Evolutionary conservation across 2,329 filamentous ascomycete genomes (phyloP).

Genomic region (Metarhizium rileyi): DNA sequence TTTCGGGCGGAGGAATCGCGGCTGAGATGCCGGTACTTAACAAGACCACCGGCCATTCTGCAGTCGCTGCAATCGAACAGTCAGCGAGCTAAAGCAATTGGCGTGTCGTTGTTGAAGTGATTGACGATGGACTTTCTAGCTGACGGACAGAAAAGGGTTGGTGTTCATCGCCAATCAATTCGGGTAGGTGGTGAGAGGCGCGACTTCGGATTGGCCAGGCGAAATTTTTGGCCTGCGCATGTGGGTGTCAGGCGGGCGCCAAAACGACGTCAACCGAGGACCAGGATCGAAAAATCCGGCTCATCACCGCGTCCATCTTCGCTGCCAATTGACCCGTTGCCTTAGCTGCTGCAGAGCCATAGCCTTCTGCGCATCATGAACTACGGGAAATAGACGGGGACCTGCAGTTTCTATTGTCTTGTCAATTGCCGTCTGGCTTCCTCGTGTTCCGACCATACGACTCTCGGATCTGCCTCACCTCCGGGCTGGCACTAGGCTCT

Average conservation of each 20-base stretch:
- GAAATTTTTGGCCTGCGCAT: constrained; percentile 20
- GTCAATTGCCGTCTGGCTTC: constrained; percentile 3
- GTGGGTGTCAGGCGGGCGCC: neutral
- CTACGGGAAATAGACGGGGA: constrained; percentile 14
- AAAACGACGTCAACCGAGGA: constrained; percentile 13
- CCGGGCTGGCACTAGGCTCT: constrained; percentile 3
- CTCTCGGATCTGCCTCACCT: constrained; percentile 19
- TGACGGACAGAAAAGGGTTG: neutral
- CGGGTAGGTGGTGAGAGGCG: constrained; percentile 5
- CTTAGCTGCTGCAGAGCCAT: constrained; percentile 11
- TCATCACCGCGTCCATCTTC: neutral
- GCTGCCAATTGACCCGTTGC: constrained; percentile 6
- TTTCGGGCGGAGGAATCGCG: constrained; percentile 80
- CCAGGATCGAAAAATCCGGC: neutral
- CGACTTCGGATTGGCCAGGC: neutral
- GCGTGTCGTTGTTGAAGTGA: neutral
- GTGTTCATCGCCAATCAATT: neutral
- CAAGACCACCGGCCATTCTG: constrained; percentile 72
- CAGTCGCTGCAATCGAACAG: constrained; percentile 1
- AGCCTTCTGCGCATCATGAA: constrained; percentile 23
- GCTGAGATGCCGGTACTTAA: constrained; percentile 83
- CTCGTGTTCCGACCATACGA: neutral
- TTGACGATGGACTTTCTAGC: neutral
- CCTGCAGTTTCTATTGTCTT: neutral
- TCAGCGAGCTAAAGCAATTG: neutral